Conservation (phyloP, 345 rosid species). For the Lepidium africanum region DNA sequence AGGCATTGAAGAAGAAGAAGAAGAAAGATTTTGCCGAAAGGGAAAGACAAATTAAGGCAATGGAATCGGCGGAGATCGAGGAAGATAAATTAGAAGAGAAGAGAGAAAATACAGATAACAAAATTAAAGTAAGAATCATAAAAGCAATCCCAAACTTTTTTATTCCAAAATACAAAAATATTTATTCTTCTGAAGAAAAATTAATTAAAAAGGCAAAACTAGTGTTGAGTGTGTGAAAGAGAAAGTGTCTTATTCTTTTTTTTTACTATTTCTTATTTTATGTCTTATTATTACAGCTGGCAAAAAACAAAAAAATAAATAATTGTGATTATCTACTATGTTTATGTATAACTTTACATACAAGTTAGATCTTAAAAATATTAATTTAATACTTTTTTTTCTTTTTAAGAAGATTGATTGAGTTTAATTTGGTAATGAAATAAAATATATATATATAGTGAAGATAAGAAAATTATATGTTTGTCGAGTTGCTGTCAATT, state of each 20-base stretch:
- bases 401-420: not conserved
- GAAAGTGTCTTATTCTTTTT: not conserved
- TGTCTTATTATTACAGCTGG: constrained; percentile 2
- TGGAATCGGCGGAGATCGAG: constrained; percentile 30
- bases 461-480: constrained; percentile 10
- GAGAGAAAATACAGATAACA: not conserved
- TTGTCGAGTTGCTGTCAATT: no score
- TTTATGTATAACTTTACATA: not conserved
- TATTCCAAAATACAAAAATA: not conserved
- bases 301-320: no score
- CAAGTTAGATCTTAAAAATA: not conserved
- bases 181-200: constrained; percentile 4
- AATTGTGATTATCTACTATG: constrained; percentile 8
- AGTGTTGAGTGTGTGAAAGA: not conserved
- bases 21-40: not conserved
- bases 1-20: constrained; percentile 23
- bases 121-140: not conserved
- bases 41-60: constrained; percentile 9
- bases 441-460: not conserved
- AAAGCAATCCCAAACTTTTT: constrained; percentile 15
- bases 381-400: not conserved
- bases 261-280: not conserved
- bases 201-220: not conserved
- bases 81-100: constrained; percentile 6
- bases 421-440: not conserved